phyloP scores from a whole-genome alignment of 495 filamentous ascomycete species.

The Xylaria nigripes region DNA sequence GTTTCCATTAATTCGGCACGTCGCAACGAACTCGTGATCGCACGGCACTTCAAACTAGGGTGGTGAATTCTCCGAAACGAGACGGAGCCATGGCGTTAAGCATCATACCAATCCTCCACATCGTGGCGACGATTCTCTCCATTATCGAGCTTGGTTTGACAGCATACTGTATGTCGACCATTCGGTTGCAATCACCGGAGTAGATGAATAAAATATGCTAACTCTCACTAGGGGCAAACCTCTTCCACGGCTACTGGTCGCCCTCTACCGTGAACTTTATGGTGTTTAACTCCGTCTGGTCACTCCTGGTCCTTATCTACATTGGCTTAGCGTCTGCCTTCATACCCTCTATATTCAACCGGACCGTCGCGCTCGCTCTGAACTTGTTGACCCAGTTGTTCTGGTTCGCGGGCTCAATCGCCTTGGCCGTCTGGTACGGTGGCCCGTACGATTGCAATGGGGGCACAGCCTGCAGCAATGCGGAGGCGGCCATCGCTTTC shows the following conservation, averaged over 20 bases:
- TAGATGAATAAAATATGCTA: constrained; percentile 9
- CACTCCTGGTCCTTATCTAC: constrained; percentile 59
- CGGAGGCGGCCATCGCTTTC: constrained; percentile 39
- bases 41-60: neutral
- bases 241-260: constrained; percentile 27
- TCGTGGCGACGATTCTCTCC: constrained; percentile 55
- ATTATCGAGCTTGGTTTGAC: constrained; percentile 65
- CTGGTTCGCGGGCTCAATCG: constrained; percentile 82
- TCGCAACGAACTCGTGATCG: neutral
- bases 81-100: constrained; percentile 31
- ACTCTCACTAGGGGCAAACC: constrained; percentile 26
- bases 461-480: constrained; percentile 28
- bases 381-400: constrained; percentile 72
- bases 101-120: constrained; percentile 56
- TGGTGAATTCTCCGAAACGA: neutral
- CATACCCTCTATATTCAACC: constrained; percentile 49
- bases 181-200: neutral
- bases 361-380: constrained; percentile 53
- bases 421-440: constrained; percentile 54
- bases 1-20: neutral
- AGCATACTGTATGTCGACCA: constrained; percentile 55
- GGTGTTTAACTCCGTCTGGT: constrained; percentile 66
- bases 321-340: constrained; percentile 55
- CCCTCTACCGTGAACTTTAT: constrained; percentile 58
- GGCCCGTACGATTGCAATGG: constrained; percentile 28